Conservation (phyloP, 345 rosid species). For the Kandelia obovata region DNA sequence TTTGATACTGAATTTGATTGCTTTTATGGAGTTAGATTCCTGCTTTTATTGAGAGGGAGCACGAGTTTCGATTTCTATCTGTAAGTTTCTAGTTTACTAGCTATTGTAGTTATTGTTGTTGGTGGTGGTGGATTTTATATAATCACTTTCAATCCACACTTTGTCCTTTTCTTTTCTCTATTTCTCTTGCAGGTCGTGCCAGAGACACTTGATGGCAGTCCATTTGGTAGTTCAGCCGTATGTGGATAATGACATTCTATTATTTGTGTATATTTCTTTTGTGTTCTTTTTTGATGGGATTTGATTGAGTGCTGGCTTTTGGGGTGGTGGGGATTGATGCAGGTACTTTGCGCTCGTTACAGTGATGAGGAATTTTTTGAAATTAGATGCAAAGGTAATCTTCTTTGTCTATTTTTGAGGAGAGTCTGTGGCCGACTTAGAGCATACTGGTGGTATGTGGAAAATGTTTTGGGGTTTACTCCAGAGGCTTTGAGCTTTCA, state of each 20-base stretch:
- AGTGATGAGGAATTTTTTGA: constrained; percentile 75
- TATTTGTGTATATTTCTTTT: background rate
- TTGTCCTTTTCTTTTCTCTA: background rate
- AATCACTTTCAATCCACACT: background rate
- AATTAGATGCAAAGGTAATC: constrained; percentile 69
- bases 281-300: background rate
- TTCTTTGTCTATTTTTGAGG: background rate
- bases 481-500: background rate
- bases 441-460: background rate
- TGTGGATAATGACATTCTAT: constrained; percentile 24
- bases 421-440: background rate
- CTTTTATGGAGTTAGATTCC: constrained; percentile 52
- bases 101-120: background rate
- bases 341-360: constrained; percentile 84
- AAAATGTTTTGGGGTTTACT: background rate
- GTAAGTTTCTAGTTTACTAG: constrained; percentile 48
- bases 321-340: constrained; percentile 14
- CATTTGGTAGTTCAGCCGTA: constrained; percentile 54
- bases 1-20: constrained; percentile 4
- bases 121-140: background rate
- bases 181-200: constrained; percentile 52
- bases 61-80: constrained; percentile 76
- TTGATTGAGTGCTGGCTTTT: background rate
- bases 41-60: constrained; percentile 78
- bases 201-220: constrained; percentile 65